Base-by-base conservation (phyloP, 1,139 yeast species). In the Diutina mesorugosa region DNA sequence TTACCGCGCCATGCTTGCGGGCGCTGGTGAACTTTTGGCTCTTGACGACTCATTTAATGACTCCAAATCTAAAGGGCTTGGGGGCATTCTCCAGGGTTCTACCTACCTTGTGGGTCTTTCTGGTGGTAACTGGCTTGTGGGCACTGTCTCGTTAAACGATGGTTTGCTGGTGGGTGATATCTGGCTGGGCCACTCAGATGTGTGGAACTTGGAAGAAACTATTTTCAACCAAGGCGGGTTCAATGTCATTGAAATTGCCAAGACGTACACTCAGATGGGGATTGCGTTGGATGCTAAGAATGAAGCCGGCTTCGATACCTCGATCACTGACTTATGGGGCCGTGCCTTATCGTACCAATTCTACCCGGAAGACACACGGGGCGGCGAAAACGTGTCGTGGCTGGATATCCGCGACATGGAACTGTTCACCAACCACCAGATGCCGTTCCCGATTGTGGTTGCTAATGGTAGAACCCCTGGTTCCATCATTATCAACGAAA, bases 11-110 rank as follows among this genome's bases (percentile, higher is more conserved):
- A 88, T 90, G 96, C 71, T 90, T 51, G 71, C 77, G 57, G 96
- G 96, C n/a, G 97, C 96, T 1, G 97, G 97, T 50, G 84, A 85
- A 67, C 69, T 90, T 50, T 74, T 91, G 16, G 97, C 93, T 0
- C 69, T 89, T 59, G 97, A 90, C 67, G 79, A 81, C 63, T 77
- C 97, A 64, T 85, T 95, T 6, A 26, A 54, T 9, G 73, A 45
- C n/a, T 29, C 48, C n/a, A 52, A 45, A 18, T 21, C 14, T 16
- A 45, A 45, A n/a, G 55, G 55, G 6, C 35, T 52, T 7, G 55
- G 55, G 9, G 55, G 55, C 10, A 45, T 52, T 12, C 26, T 52
- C 10, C 55, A 52, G 29, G 29, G 28, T 3, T 26, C 47, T n/a
- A 28, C 55, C 4, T 52, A 52, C 28, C 38, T 52, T 16, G 14